Conservation (phyloP, 1,284 basidiomycete species). For the Ceratobasidium sp. region DNA sequence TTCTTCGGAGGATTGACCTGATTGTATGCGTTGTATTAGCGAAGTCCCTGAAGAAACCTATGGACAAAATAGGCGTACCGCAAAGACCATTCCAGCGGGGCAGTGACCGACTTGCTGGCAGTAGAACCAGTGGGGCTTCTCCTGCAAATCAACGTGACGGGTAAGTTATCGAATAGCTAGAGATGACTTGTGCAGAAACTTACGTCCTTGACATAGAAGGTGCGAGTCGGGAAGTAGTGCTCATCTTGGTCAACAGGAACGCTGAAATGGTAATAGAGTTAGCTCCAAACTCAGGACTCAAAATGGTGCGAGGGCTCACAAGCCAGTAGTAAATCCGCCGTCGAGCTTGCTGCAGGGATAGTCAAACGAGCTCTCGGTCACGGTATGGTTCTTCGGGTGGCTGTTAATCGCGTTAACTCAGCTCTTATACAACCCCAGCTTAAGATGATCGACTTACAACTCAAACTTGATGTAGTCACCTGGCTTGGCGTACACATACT, state of each 20-base stretch:
- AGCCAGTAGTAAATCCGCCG: constrained; percentile 34
- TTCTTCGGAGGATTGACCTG: constrained; percentile 32
- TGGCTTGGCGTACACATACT: constrained; percentile 28
- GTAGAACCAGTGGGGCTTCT: constrained; percentile 46
- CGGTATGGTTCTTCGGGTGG: constrained; percentile 43
- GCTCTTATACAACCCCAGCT: too few relatives aligned
- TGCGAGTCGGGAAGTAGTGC: constrained; percentile 21
- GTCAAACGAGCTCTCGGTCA: constrained; percentile 42
- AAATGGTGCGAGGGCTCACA: too few relatives aligned
- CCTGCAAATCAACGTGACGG: neutral
- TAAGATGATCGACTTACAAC: neutral
- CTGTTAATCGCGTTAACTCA: neutral
- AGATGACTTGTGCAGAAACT: neutral
- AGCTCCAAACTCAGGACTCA: too few relatives aligned
- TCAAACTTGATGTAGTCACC: constrained; percentile 37
- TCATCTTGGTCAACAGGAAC: neutral
- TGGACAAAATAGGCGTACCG: constrained; percentile 10
- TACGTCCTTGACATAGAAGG: constrained; percentile 23
- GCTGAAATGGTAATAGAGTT: too few relatives aligned
- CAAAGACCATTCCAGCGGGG: constrained; percentile 45
- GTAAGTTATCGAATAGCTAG: neutral
- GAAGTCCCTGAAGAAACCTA: neutral
- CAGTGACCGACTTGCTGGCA: constrained; percentile 37
- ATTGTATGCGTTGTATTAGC: neutral
- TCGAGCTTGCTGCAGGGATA: constrained; percentile 15